Base-by-base conservation (phyloP, 495 filamentous ascomycete genomes). In the Hyaloscypha variabilis region DNA sequence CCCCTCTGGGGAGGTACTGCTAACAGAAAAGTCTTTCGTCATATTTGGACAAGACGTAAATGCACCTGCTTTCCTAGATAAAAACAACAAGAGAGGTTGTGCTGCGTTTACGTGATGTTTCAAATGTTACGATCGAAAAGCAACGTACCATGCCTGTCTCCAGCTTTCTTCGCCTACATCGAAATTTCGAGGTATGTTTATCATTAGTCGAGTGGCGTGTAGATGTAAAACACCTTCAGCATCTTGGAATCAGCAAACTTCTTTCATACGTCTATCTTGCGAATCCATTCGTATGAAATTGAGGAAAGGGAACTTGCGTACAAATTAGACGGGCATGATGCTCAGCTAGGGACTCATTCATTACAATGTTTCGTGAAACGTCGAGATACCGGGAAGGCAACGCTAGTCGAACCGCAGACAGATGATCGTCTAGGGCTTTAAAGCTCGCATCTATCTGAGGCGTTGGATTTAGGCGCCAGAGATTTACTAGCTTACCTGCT, bases 351-450 rank as follows among this genome's bases (percentile, higher is more conserved):
- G 68, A 66, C 46, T 74, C 72, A 10, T 65, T 64, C 13, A 49
- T 46, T 8, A 74, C 36, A 11, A 30, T 57, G 50, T 74, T 74
- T 28, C 71, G 69, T 13, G 67, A 34, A 1, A 71, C 68, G 30
- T 74, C 68, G 14, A 73, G 68, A 55, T 66, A 74, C 13, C 68
- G 68, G 3, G 50, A 28, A 34, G 72, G 72, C 1, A 74, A 64
- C 17, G 68, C 66, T 11, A 73, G 62, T 42, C 67, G 68, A 36
- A 74, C 57, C 24, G 68, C 60, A 31, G 68, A 60, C 5, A 71
- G 58, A 25, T 62, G 59, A 39, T 60, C 39, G 50, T 64, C 30
- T 29, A 67, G 31, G 71, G 49, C 60, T 51, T 8, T 21, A 34
- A 21, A 46, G 24, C 56, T 0, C 21, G 29, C 39, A 63, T 69